Evolutionary conservation across 1,284 basidiomycete species (phyloP), one percentile per base, ranked within the genome.

Genomic region (Meira miltonrushii): DNA sequence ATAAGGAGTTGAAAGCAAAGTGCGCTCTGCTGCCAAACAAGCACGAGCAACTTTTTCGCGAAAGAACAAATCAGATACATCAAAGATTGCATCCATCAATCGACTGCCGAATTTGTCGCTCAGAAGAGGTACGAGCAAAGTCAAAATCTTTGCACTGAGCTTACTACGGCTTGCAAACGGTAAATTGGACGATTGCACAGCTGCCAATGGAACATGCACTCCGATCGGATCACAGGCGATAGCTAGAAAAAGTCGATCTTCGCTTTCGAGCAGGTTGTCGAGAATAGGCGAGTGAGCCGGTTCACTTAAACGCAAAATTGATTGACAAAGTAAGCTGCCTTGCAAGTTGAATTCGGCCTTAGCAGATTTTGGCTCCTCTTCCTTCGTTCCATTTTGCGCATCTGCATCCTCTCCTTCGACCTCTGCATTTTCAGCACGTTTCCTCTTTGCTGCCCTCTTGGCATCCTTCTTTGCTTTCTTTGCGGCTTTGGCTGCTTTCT

Each of bases 61-160:
- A 33, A 58, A 64, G 49, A 67, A 78, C 1, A 65, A 67, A 54
- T 77, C 75, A 7, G 69, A 60, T 4, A 48, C 43, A 41, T 59
- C 59, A 73, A 74, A 78, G 1, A 70, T 43, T 1, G 65, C 54
- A 37, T 77, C 74, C 1, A 74, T 71, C 1, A 77, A 66, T 3
- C 75, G 68, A n/a, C 65, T 68, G 15, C 75, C 74, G 59, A 65
- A 76, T 43, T 69, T 70, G 56, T 72, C 75, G 13, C 69, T 67
- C 19, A 67, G 65, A 10, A 67, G 59, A 0, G 46, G 39, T 15
- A 57, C 33, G 0, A 78, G 60, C 9, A 54, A 7, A 5, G 60
- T 57, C 0, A 66, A 56, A 7, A 77, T 60, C 1, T 23, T 6
- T 0, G 51, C 17, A 1, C 64, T 44, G 2, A 75, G 61, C 5